Conservation (phyloP, 768 basidiomycete genomes). For the Boletus tomentosulus region DNA sequence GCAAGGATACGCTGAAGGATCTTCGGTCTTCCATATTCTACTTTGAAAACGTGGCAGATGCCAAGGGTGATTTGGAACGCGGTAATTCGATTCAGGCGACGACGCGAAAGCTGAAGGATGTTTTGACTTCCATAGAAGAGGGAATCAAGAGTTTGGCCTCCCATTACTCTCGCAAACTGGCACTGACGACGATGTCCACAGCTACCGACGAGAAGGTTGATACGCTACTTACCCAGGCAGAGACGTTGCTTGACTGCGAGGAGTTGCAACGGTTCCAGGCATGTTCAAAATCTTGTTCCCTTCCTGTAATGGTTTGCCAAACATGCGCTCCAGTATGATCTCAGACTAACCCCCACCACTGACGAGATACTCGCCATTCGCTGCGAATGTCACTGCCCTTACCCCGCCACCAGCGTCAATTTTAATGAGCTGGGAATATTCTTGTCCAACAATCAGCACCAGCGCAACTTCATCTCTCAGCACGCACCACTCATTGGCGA, state of each 20-base stretch:
- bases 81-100: slow-evolving; percentile 39
- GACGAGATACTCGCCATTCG: too few species aligned
- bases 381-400: too few species aligned
- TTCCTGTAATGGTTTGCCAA: not conserved
- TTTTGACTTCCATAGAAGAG: slow-evolving; percentile 48
- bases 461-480: too few species aligned
- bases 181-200: slow-evolving; percentile 23
- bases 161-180: not conserved
- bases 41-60: slow-evolving; percentile 61
- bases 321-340: slow-evolving; percentile 55
- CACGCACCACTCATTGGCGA: too few species aligned
- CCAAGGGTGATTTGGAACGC: slow-evolving; percentile 46
- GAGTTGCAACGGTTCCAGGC: slow-evolving; percentile 63
- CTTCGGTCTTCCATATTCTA: slow-evolving; percentile 63
- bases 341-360: too few species aligned
- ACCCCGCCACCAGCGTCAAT: too few species aligned
- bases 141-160: slow-evolving; percentile 48
- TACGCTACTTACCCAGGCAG: slow-evolving; percentile 41
- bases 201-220: slow-evolving; percentile 51
- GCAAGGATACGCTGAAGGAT: slow-evolving; percentile 58
- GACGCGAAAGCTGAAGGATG: slow-evolving; percentile 47
- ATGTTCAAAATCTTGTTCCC: slow-evolving; percentile 15
- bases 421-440: too few species aligned
- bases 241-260: slow-evolving; percentile 52
- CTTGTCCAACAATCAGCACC: too few species aligned